These are phyloP conservation scores for Anastatica hierochuntica DNA, from an alignment of 345 rosid species.

Conservation along the genomic window DNA sequence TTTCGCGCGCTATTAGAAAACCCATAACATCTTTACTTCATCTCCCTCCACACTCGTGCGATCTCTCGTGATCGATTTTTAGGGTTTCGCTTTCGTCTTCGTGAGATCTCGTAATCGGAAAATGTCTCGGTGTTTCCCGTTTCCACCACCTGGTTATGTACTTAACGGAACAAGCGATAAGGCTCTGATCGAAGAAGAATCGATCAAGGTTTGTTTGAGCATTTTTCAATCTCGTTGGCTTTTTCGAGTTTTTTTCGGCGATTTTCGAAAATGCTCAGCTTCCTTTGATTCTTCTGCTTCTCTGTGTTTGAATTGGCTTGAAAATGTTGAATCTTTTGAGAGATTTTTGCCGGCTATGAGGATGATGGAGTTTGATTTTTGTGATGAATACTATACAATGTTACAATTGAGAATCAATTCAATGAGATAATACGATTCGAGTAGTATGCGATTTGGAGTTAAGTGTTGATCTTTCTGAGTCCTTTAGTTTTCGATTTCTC, in stretches of 20 bases:
- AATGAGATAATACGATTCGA: too few relatives aligned
- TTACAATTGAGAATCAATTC: too few relatives aligned
- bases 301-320: too few relatives aligned
- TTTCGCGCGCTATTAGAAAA: slow-evolving; percentile 4
- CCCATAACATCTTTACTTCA: not conserved
- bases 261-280: slow-evolving; percentile 22
- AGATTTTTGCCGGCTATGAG: too few relatives aligned
- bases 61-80: slow-evolving; percentile 19
- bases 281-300: too few relatives aligned
- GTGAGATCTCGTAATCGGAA: slow-evolving; percentile 18
- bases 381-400: too few relatives aligned
- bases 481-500: not conserved
- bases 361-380: too few relatives aligned
- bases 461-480: too few relatives aligned
- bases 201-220: slow-evolving; percentile 56
- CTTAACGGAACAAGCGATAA: slow-evolving; percentile 31
- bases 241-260: not conserved
- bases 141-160: slow-evolving; percentile 35
- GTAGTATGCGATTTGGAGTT: too few relatives aligned
- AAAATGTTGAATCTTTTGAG: too few relatives aligned
- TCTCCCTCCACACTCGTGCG: not conserved
- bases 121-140: slow-evolving; percentile 73
- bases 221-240: too few relatives aligned
- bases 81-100: slow-evolving; percentile 28
- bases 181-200: slow-evolving; percentile 35